Percentiles rank a stretch among this genome's conserved stretches.
Evolutionary conservation across 495 filamentous ascomycete species (phyloP).

Genomic region (Penicillium malachiteum): DNA sequence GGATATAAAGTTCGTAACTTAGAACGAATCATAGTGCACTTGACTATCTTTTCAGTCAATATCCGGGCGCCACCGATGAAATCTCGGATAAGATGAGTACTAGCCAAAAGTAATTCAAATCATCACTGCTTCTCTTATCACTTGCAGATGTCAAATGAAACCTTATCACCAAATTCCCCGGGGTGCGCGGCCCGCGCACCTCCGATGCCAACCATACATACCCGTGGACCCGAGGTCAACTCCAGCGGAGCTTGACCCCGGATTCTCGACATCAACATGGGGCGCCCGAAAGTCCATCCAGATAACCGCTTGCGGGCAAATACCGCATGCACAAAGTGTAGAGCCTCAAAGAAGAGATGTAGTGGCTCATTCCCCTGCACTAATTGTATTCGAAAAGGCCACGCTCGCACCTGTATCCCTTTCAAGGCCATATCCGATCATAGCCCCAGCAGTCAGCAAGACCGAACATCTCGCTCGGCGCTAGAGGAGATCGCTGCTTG

Average conservation of each 20-base stretch:
- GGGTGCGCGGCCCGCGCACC: constrained; percentile 1
- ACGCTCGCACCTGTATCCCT: constrained; percentile 32
- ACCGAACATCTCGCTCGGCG: background rate
- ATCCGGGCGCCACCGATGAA: no score
- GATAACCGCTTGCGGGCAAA: constrained; percentile 36
- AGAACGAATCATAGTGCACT: no score
- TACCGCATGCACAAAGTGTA: constrained; percentile 38
- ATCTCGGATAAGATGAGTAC: no score
- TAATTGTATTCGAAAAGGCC: constrained; percentile 35
- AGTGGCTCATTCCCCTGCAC: constrained; percentile 41
- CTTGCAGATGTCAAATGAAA: no score
- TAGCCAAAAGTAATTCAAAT: no score
- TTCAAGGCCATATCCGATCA: constrained; percentile 22
- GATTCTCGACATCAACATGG: constrained; percentile 25
- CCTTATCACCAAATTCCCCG: background rate
- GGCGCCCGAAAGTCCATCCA: constrained; percentile 38
- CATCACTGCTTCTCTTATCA: no score
- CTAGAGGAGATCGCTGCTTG: background rate
- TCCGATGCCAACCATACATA: background rate
- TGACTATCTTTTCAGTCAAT: no score
- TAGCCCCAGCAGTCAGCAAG: constrained; percentile 7
- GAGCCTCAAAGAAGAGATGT: constrained; percentile 41
- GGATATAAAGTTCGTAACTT: no score
- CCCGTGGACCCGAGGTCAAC: background rate
- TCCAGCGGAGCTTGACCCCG: background rate